Evolutionary conservation across 768 basidiomycete species (phyloP), one percentile per base, ranked within the genome.

Genomic region (Boletellus ananas): DNA sequence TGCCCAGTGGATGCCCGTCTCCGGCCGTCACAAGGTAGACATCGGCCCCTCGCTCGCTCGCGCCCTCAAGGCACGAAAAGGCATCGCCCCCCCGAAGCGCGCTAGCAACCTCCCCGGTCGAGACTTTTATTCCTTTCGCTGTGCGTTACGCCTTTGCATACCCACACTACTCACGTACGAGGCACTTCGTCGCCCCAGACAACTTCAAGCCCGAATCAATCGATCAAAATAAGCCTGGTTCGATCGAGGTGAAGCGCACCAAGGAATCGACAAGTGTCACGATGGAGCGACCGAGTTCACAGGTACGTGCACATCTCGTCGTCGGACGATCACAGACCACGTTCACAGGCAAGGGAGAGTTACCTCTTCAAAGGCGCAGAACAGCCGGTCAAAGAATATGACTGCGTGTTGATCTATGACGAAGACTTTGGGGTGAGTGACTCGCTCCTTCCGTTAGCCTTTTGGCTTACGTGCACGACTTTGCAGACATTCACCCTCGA

Each of bases 351-450:
- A 3, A 76, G 74, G 16, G 81, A 85, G 50, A 74, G 63, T 12
- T 75, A 81, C 58, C 58, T 78, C 34, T 90, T 82, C 59, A 70
- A 67, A 34, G 88, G 87, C 3, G 58, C 61, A 8, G 86, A 87
- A 59, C 71, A 71, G 14, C 66, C 77, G 2, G 76, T 83, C 7
- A 85, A 81, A 61, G 85, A 89, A 40, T 75, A 75, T 57, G 86
- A 90, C 44, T 92, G 89, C 55, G 79, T 90, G 7, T 73, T 92
- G 35, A 84, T 91, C 39, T 91, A 84, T 58, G 88, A 92, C 62
- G 86, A 87, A 60, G 84, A 81, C 47, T 73, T 78, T 42, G 80
- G 80, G 56, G 88, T 87, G 62, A 63, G 80, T 70, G 18, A 34
- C 10, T 10, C 37, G 40, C 35, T 34, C 34, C 37, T 43, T 37